A percentile compares a stretch with the other conserved stretches of the same genome.
Evolutionary conservation across 2,329 filamentous ascomycete species (phyloP).

Genomic region (Amphichorda felina): DNA sequence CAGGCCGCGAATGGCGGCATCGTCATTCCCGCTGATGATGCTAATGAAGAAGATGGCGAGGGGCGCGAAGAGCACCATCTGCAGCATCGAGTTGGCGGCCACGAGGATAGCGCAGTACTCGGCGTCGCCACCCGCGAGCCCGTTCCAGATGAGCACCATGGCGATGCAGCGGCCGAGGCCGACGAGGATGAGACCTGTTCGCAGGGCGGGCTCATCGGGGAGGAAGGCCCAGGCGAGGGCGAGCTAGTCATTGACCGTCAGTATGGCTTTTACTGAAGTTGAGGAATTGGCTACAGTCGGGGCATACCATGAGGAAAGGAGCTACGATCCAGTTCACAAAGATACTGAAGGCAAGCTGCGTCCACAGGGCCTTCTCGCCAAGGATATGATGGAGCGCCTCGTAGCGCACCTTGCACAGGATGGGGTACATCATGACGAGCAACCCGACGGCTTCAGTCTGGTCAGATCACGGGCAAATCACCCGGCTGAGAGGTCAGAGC

Average conservation of each 20-base stretch:
- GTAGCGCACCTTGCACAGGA: slow-evolving; percentile 75
- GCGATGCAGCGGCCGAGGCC: slow-evolving; percentile 79
- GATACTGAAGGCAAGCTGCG: slow-evolving; percentile 67
- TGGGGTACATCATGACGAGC: slow-evolving; percentile 90
- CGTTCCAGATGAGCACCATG: slow-evolving; percentile 68
- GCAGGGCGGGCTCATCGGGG: slow-evolving; percentile 42
- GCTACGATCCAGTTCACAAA: slow-evolving; percentile 75
- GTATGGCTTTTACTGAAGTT: background rate
- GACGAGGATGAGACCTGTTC: slow-evolving; percentile 66
- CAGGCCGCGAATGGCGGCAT: slow-evolving; percentile 19
- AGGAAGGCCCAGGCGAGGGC: slow-evolving; percentile 58
- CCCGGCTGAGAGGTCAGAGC: no score
- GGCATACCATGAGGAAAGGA: slow-evolving; percentile 63
- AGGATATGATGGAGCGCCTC: slow-evolving; percentile 62
- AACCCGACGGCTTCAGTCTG: slow-evolving; percentile 70
- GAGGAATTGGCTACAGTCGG: background rate
- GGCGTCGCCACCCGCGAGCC: slow-evolving; percentile 56
- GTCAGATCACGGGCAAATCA: background rate
- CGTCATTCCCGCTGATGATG: slow-evolving; percentile 44
- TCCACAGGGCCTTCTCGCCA: slow-evolving; percentile 52
- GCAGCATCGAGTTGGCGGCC: slow-evolving; percentile 62
- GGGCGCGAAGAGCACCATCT: slow-evolving; percentile 63
- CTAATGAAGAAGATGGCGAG: slow-evolving; percentile 58
- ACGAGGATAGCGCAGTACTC: slow-evolving; percentile 80
- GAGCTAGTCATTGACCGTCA: slow-evolving; percentile 27